phyloP scores from a whole-genome alignment of 352 stramenopile genomes.

The Pythium insidiosum region DNA sequence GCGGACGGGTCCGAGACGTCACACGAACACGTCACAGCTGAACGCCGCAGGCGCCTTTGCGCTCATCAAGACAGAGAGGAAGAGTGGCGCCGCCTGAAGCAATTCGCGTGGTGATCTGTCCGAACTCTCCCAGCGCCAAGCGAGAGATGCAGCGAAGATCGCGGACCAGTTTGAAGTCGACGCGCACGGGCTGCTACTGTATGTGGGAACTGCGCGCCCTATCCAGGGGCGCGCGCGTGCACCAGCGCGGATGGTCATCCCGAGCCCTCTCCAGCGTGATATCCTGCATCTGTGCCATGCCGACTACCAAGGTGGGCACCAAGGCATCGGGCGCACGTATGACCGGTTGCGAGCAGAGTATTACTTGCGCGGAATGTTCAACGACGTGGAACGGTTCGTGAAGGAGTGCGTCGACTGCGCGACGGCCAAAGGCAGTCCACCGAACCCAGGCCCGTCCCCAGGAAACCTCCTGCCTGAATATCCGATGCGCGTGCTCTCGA shows the following conservation, averaged over 20 bases:
- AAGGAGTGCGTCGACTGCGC: conserved; percentile 9
- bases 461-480: conserved; percentile 8
- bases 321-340: conserved; percentile 9
- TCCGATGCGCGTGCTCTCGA: conserved; percentile 15
- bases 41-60: no score
- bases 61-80: no score
- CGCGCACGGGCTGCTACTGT: conserved; percentile 1
- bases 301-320: conserved; percentile 7
- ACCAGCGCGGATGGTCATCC: conserved; percentile 5
- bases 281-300: conserved; percentile 5
- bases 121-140: background rate
- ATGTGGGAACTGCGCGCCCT: background rate
- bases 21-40: no score
- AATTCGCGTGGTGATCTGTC: background rate
- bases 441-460: conserved; percentile 1
- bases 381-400: conserved; percentile 3
- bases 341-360: conserved; percentile 8
- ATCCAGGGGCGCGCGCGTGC: background rate
- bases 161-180: conserved; percentile 8
- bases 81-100: background rate
- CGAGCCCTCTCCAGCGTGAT: background rate
- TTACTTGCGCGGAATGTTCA: conserved; percentile 12
- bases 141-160: conserved; percentile 2
- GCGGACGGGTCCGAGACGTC: no score
- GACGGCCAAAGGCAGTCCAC: conserved; percentile 2